Conservation (phyloP, 2,329 filamentous ascomycete genomes). For the Neofusicoccum ribis region DNA sequence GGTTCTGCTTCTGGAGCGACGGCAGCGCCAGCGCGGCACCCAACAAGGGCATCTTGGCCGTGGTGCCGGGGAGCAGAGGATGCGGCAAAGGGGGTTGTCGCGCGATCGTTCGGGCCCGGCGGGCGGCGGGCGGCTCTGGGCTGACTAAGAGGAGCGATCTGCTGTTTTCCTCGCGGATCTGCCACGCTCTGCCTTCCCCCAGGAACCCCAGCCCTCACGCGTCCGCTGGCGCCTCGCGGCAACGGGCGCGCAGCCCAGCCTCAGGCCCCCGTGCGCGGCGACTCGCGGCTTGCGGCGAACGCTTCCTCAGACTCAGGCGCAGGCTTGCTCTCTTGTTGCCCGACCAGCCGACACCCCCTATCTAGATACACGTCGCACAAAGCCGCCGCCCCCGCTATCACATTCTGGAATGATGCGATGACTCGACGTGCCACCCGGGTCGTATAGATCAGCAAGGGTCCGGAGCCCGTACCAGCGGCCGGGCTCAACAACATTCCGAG, state of each 20-base stretch:
- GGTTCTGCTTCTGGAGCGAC: constrained; percentile 70
- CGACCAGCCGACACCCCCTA: neutral
- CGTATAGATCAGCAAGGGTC: constrained; percentile 17
- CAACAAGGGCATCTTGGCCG: constrained; percentile 19
- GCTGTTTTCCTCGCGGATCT: neutral
- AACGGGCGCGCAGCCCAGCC: constrained; percentile 6
- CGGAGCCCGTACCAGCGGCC: constrained; percentile 6
- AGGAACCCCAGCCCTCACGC: neutral
- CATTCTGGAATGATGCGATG: constrained; percentile 17
- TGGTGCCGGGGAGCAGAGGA: constrained; percentile 7
- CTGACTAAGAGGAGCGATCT: neutral
- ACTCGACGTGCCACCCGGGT: constrained; percentile 3
- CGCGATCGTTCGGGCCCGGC: neutral
- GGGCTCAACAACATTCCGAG: constrained; percentile 10
- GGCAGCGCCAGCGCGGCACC: constrained; percentile 24
- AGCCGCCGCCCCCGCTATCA: constrained; percentile 5
- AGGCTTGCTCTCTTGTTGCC: neutral
- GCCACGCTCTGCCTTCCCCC: neutral
- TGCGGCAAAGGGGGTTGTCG: constrained; percentile 3
- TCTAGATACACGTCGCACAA: constrained; percentile 15
- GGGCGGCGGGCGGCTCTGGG: neutral
- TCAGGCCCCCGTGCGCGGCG: constrained; percentile 1
- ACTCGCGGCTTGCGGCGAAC: constrained; percentile 6
- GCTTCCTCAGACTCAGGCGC: constrained; percentile 1
- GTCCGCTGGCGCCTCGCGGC: neutral